phyloP scores from a whole-genome alignment of 2,329 filamentous ascomycete species.

The Sporothrix pseudoabietina region DNA sequence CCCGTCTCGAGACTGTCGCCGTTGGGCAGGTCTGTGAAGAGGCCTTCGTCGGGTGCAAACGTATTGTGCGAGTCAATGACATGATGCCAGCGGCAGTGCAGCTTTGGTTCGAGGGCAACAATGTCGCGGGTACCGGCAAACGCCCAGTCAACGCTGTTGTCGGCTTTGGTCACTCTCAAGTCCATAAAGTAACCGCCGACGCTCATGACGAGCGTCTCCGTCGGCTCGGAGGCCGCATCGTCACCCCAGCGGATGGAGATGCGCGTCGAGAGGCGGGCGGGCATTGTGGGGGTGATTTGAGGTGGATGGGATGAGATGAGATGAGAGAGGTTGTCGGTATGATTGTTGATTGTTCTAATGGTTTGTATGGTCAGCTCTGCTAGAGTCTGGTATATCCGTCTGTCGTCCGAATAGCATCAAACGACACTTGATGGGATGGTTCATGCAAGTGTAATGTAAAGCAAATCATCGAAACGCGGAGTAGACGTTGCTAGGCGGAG shows the following conservation, averaged over 20 bases:
- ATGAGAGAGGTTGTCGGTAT: neutral
- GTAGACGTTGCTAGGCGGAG: neutral
- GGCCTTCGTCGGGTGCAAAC: conserved; percentile 26
- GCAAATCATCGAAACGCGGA: neutral
- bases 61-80: conserved; percentile 26
- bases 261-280: conserved; percentile 27
- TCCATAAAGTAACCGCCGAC: conserved; percentile 28
- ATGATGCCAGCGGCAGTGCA: conserved; percentile 30
- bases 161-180: conserved; percentile 26
- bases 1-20: conserved; percentile 31
- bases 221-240: conserved; percentile 24
- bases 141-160: conserved; percentile 27
- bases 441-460: neutral
- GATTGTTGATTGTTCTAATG: neutral
- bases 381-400: neutral
- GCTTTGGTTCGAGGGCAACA: neutral
- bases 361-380: neutral
- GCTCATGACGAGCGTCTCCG: conserved; percentile 24
- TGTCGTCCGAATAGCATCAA: neutral
- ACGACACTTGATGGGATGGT: neutral
- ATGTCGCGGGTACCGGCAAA: conserved; percentile 28
- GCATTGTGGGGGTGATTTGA: neutral
- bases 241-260: conserved; percentile 30
- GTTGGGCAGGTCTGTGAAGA: conserved; percentile 24
- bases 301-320: neutral